Base-by-base conservation (phyloP, 306 rosid species). In the Argentina anserina region DNA sequence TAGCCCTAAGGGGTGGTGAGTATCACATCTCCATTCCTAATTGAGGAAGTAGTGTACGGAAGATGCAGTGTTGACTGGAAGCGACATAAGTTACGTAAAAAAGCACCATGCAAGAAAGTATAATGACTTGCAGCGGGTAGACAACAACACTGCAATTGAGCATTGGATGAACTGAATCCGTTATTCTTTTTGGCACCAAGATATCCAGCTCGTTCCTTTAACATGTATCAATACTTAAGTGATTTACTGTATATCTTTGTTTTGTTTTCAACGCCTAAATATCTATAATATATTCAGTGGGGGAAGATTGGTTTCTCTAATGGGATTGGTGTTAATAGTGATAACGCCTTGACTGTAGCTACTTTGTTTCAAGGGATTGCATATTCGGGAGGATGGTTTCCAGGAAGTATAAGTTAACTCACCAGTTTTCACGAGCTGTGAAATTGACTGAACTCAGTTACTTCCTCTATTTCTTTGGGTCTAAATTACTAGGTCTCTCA, bases 1-100 rank as follows among this genome's bases (percentile, higher is more conserved):
- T 89, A 83, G 76, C 34, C 55, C 64, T 13, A 6, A 18, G 59
- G 55, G 55, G 31, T 62, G 67, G 63, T 49, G 39, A 47, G 64
- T 17, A 31, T 34, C 9, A 31, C 9, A 5, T 3, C 7, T 72
- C 46, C 28, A 17, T 17, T 33, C 15, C 26, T 6, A 61, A 7
- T 39, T 65, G 7, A 33, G 52, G 58, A 50, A 65, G 71, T 40
- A 52, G 23, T 26, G 28, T 29, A 17, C 17, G 58, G 42, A 20
- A 41, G 21, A 67, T 21, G 42, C 68, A 31, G 69, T 41, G 25
- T 58, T 58, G 36, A 26, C 36, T 56, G 72, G 62, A 29, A 28
- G 34, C 31, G 18, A 1, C 55, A 13, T 15, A 34, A 65, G 67
- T 52, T 75, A 37, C 69, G 52, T 17, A 56, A 7, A 13, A 42